phyloP scores from a whole-genome alignment of 2,329 filamentous ascomycete genomes.

The Trichoderma atrobrunneum region DNA sequence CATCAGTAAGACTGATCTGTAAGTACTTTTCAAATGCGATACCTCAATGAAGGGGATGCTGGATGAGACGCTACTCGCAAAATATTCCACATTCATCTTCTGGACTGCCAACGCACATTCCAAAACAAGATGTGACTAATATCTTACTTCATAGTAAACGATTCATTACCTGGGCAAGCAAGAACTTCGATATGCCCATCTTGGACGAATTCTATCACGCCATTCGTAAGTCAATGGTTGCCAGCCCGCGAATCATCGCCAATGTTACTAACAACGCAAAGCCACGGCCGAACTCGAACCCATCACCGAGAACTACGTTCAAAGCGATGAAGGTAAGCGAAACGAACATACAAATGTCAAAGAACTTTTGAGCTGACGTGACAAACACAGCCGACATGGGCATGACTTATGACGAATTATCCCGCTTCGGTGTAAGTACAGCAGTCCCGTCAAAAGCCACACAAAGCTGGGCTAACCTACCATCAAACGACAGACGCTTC shows the following conservation, averaged over 20 bases:
- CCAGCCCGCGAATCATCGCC: neutral
- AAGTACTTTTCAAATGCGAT: neutral
- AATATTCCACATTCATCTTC: neutral
- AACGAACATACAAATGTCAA: slow-evolving; percentile 26
- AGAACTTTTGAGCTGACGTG: slow-evolving; percentile 22
- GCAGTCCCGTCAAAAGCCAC: neutral
- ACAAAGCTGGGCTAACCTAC: neutral
- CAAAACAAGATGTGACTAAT: neutral
- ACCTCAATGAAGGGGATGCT: neutral
- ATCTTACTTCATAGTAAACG: slow-evolving; percentile 36
- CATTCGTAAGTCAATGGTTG: slow-evolving; percentile 36
- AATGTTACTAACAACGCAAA: neutral
- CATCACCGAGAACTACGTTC: neutral
- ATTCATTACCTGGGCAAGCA: slow-evolving; percentile 59
- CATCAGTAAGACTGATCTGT: slow-evolving; percentile 59
- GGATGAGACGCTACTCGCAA: neutral
- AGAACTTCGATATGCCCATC: slow-evolving; percentile 59
- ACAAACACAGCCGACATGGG: neutral
- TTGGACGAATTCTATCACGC: slow-evolving; percentile 61
- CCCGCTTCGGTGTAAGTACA: neutral
- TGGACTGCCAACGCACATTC: neutral
- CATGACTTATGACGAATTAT: neutral
- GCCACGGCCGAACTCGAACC: slow-evolving; percentile 1
- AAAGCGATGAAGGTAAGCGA: neutral
- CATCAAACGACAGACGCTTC: slow-evolving; percentile 30